These are phyloP conservation scores for Corymbia citriodora DNA, from an alignment of 441 rosid species.

Conservation along the genomic window DNA sequence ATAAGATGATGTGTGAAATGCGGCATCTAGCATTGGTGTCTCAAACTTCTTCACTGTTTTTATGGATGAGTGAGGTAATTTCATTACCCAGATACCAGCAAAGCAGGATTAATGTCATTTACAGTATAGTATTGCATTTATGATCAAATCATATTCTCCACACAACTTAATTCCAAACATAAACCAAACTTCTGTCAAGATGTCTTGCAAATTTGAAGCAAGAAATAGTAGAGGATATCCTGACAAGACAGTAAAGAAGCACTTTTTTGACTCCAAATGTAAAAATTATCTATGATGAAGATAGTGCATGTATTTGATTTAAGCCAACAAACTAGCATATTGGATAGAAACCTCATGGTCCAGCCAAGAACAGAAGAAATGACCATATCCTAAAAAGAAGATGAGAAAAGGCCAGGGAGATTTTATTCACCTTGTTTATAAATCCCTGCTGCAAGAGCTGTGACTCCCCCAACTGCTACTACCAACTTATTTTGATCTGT, in stretches of 20 bases:
- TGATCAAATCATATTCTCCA: background rate
- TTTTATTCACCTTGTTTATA: slow-evolving; percentile 71
- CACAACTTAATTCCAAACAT: background rate
- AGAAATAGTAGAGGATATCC: background rate
- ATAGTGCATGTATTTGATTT: background rate
- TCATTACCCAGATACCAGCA: background rate
- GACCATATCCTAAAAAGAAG: background rate
- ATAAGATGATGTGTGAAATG: background rate
- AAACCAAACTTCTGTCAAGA: background rate
- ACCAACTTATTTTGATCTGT: slow-evolving; percentile 92
- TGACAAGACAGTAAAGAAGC: background rate
- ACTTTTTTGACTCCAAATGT: background rate
- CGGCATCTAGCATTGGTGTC: background rate
- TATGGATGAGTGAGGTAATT: background rate
- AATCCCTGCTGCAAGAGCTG: slow-evolving; percentile 95
- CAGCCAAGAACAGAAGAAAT: background rate
- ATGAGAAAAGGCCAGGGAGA: background rate
- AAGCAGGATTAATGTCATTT: background rate
- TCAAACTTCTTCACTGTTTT: background rate
- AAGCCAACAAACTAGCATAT: background rate
- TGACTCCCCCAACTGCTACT: slow-evolving; percentile 87
- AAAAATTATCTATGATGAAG: background rate
- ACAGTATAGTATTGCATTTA: background rate
- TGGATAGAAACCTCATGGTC: background rate
- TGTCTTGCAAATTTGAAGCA: background rate